These are phyloP conservation scores for Globisporangium rhizosaccharum DNA, from an alignment of 352 stramenopile species.

Conservation along the genomic window DNA sequence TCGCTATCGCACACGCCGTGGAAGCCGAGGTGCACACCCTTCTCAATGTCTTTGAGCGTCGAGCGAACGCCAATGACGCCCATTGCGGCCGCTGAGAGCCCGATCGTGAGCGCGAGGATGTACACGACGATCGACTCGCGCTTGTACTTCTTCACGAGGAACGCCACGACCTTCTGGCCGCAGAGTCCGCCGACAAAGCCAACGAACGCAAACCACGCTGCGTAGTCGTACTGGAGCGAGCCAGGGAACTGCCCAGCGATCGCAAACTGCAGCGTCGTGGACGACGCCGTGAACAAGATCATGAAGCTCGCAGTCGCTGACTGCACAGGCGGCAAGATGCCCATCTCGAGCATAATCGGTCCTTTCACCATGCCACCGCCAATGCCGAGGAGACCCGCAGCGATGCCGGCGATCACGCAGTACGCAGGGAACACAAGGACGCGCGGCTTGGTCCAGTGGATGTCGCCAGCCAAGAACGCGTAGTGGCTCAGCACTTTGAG, in stretches of 20 bases:
- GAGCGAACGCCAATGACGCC: conserved; percentile 53
- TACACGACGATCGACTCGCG: conserved; percentile 85
- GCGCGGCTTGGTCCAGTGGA: conserved; percentile 89
- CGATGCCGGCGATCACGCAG: conserved; percentile 92
- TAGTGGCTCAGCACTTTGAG: conserved; percentile 62
- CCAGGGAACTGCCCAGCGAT: conserved; percentile 79
- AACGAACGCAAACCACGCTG: conserved; percentile 84
- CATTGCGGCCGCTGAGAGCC: conserved; percentile 67
- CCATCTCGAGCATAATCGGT: conserved; percentile 97
- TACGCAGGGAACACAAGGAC: conserved; percentile 91
- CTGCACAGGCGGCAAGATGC: conserved; percentile 85
- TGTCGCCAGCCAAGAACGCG: conserved; percentile 90
- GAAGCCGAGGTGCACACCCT: conserved; percentile 59
- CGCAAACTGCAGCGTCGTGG: conserved; percentile 89
- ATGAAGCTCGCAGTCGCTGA: conserved; percentile 91
- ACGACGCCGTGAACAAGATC: conserved; percentile 90
- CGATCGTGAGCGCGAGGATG: conserved; percentile 64
- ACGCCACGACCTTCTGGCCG: conserved; percentile 79
- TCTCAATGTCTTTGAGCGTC: conserved; percentile 51
- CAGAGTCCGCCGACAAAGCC: conserved; percentile 82
- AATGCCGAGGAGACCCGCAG: conserved; percentile 93
- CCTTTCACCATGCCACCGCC: conserved; percentile 97
- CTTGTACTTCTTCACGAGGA: conserved; percentile 89
- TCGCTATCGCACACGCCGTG: conserved; percentile 56
- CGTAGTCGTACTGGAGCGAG: conserved; percentile 89